Evolutionary conservation across 78 protist genomes (phyloP), one percentile per base, ranked within the genome.

Genomic region (Dictyostelium firmibasis): DNA sequence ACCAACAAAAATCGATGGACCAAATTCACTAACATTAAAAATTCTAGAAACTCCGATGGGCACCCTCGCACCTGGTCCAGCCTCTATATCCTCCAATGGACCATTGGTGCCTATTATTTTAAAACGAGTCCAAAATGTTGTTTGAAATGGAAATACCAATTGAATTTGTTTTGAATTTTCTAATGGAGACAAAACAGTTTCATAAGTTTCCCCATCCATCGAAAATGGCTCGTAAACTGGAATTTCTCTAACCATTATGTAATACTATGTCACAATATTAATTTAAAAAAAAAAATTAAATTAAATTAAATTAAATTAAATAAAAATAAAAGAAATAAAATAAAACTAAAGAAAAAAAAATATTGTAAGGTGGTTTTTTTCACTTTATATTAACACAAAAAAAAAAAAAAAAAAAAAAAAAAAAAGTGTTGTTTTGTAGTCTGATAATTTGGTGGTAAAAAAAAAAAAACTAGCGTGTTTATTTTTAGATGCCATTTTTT

Each of bases 171-270:
- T 16, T 25, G 72, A 11, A 53, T 6, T 11, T 23, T 31, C 72
- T 0, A 81, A 16, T 50, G 85, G 85, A 1, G 85, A n/a, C 13
- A 81, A 53, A 5, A 81, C 72, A 31, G 85, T 81, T 81, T 81
- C 85, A 23, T 53, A 81, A 4, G 85, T 81, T 14, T 81, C 85
- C 2, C 85, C 85, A 53, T 81, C 74, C 72, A 81, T 50, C 13
- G 57, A n/a, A 53, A 81, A 50, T 25, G 85, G 44, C 6, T 23
- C 36, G 33, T 81, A 81, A 0, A 53, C 16, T 10, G 38, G 25
- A 27, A 81, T 38, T 57, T 81, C 85, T 81, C 72, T 81, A 16
- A 36, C 81, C 50, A 75, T 36, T 29, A 33, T 72, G 0, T 75
- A 75, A n/a, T n/a, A n/a, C n/a, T n/a, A n/a, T n/a, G n/a, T n/a